Base-by-base conservation (phyloP, 2,329 filamentous ascomycete genomes). In the Biscogniauxia sp. region DNA sequence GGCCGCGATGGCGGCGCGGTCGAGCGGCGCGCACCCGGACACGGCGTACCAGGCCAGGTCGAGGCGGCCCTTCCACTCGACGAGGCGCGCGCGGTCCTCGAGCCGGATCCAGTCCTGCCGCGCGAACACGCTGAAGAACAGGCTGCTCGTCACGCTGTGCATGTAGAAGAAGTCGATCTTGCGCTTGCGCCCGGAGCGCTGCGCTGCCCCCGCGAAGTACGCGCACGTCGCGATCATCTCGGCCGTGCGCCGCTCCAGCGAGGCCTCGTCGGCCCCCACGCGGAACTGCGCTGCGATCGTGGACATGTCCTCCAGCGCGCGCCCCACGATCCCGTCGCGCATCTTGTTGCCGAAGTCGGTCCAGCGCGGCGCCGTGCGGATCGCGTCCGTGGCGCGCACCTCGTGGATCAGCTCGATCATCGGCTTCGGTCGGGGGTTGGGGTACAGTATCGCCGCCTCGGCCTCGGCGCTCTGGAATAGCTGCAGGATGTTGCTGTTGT, bases 161-260 rank as follows among this genome's bases (percentile, higher is more conserved):
- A 74, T 70, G 20, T 58, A 57, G 78, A 84, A 90, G 74, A 92
- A 92, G 73, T 92, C 89, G 66, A 90, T 81, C 68, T 86, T 89
- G 52, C 76, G 73, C 66, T 84, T 84, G 26, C 78, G 75, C 0
- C 82, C 82, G 11, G 79, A 76, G 65, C 85, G 82, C 1, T 88
- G 82, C 1, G 82, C 79, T 3, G 72, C 66, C n/a, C 69, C 68
- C 5, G 60, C 57, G 1, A 63, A 37, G 51, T 64, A 70, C 2
- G 70, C 72, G 19, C 55, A 59, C 3, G 57, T 56, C 26, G 59
- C 70, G 60, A 70, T 65, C 63, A 69, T 68, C 66, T 73, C 72
- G 20, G 70, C 71, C 11, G 69, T 62, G 7, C 53, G 50, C 2
- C 69, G 61, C 57, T 68, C 54, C 13, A 88, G 68, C 28, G 82